Evolutionary conservation across 1,284 basidiomycete genomes (phyloP), one percentile per base, ranked within the genome.

Genomic region (Ceratobasidium sp.): DNA sequence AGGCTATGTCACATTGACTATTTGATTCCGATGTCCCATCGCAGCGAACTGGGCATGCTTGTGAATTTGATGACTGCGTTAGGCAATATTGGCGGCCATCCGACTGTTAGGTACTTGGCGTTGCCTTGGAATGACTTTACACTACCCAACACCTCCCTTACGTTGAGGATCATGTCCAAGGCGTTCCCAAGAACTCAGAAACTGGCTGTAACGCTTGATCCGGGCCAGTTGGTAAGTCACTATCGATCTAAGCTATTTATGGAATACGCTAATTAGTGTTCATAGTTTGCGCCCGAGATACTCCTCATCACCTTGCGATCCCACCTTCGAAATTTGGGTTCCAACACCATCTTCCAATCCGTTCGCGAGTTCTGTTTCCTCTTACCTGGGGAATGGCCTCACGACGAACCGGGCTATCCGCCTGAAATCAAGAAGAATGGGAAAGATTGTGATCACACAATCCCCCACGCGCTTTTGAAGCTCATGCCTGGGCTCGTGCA

Each of bases 401-500:
- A 67, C 12, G 52, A 67, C 3, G 27, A 29, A 20, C 32, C 27
- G 13, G 49, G 27, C 15, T n/a, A 22, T n/a, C 38, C 27, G 3
- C 27, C 38, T 32, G 38, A 31, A 6, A 50, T 50, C 29, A 50
- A 3, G 7, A 50, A 15, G 22, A n/a, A 15, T 12, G 47, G 47
- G 6, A 50, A 27, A 22, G 64, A 67, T 13, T 17, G 17, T n/a
- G 52, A 67, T 31, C 55, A 54, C 20, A 29, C 22, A n/a, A 25
- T 67, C n/a, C 64, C 64, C 6, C 12, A 31, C 27, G 50, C 50
- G 27, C 35, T 67, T 22, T 34, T 55, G 20, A 55, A 67, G 50
- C 27, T 67, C 3, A 67, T 67, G 64, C 64, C 64, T 2, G 25
- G 27, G 15, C 64, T 67, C n/a, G 64, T 67, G 7, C 64, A 67